phyloP scores from a whole-genome alignment of 2,329 filamentous ascomycete genomes.

The Penicillium paneum region DNA sequence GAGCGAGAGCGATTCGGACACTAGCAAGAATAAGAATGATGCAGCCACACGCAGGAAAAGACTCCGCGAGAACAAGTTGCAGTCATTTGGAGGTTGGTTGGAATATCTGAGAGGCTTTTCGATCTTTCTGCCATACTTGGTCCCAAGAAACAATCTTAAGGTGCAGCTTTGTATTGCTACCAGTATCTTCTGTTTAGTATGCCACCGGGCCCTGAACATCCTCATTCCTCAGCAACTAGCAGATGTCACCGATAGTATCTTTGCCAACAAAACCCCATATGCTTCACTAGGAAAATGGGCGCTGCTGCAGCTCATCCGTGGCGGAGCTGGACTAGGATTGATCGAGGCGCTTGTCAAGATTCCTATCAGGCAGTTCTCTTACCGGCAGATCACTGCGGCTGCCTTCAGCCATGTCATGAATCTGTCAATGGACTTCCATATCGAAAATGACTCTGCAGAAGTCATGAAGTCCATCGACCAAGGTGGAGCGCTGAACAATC shows the following conservation, averaged over 20 bases:
- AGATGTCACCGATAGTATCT: slow-evolving; percentile 8
- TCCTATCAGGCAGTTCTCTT: slow-evolving; percentile 55
- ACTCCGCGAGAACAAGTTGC: slow-evolving; percentile 4
- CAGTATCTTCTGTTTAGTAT: slow-evolving; percentile 1
- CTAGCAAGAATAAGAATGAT: not conserved
- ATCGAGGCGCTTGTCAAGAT: slow-evolving; percentile 25
- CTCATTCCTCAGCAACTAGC: slow-evolving; percentile 8
- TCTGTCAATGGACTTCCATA: slow-evolving; percentile 68
- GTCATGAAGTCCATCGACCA: slow-evolving; percentile 64
- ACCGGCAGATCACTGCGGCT: slow-evolving; percentile 56
- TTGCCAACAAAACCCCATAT: slow-evolving; percentile 5
- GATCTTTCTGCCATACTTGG: slow-evolving; percentile 9
- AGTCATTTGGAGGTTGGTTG: slow-evolving; percentile 4
- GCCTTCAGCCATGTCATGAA: slow-evolving; percentile 65
- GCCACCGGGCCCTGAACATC: slow-evolving; percentile 5
- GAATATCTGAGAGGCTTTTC: slow-evolving; percentile 5
- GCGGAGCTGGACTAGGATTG: slow-evolving; percentile 4
- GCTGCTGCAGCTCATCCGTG: slow-evolving; percentile 2
- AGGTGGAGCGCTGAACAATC: slow-evolving; percentile 56
- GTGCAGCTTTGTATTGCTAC: slow-evolving; percentile 5
- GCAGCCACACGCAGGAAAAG: slow-evolving; percentile 1
- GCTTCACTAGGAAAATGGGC: slow-evolving; percentile 5
- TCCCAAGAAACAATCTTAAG: slow-evolving; percentile 2
- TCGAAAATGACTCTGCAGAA: slow-evolving; percentile 61
- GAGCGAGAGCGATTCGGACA: slow-evolving; percentile 4